Evolutionary conservation across 768 basidiomycete species (phyloP).

Genomic region (Wakefieldia striispora): DNA sequence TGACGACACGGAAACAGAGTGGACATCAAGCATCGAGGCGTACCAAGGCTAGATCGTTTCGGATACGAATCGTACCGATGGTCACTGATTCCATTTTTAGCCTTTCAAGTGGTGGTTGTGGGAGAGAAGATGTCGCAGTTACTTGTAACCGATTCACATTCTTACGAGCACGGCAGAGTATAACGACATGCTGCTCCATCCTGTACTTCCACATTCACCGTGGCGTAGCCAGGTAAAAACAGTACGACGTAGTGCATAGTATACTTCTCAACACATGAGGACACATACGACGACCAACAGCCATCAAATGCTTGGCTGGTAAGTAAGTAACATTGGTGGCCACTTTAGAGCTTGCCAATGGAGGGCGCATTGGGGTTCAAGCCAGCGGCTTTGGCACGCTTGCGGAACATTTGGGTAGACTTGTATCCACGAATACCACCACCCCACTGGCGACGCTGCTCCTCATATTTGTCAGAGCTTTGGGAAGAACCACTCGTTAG

Average conservation of each 20-base stretch:
- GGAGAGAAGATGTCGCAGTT: no score
- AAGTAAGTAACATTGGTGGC: not conserved
- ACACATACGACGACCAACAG: constrained; percentile 9
- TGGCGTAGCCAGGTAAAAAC: constrained; percentile 4
- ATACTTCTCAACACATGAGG: constrained; percentile 19
- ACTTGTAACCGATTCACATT: no score
- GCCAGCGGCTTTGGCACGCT: constrained; percentile 91
- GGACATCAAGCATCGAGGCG: no score
- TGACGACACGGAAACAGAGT: no score
- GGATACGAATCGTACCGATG: no score
- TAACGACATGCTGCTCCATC: not conserved
- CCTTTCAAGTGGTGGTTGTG: no score
- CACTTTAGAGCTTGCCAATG: constrained; percentile 61
- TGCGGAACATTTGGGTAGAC: constrained; percentile 89
- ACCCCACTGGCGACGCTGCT: constrained; percentile 89
- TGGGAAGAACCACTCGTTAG: not conserved
- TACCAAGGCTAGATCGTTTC: no score
- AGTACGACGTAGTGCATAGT: constrained; percentile 14
- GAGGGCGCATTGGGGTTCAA: constrained; percentile 54
- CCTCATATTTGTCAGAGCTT: constrained; percentile 92
- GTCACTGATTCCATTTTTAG: no score
- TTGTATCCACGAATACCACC: constrained; percentile 96
- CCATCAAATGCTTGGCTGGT: not conserved
- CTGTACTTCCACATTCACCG: not conserved
- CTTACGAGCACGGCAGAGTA: no score